A percentile compares a stretch with the other conserved stretches of the same genome.
phyloP scores from a whole-genome alignment of 75 land plant genomes.

The Pinus tabuliformis region DNA sequence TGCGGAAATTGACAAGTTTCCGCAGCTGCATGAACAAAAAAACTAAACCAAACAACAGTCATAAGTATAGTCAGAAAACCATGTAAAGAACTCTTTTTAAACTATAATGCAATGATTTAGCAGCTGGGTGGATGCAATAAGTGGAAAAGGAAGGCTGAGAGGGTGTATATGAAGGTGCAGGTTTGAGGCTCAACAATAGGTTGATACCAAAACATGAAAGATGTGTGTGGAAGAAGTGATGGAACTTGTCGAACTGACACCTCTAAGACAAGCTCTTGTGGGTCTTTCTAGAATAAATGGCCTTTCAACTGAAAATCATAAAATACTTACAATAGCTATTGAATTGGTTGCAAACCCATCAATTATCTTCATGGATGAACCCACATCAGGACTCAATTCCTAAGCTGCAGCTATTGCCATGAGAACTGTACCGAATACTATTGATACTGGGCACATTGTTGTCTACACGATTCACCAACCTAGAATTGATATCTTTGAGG shows the following conservation, averaged over 20 bases:
- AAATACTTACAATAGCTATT: conserved; percentile 61
- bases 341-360: conserved; percentile 71
- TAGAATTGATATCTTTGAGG: conserved; percentile 68
- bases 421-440: conserved; percentile 66
- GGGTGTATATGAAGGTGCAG: too few relatives aligned
- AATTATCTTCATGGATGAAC: conserved; percentile 74
- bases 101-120: too few relatives aligned
- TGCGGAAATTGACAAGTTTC: too few relatives aligned
- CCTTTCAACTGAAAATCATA: conserved; percentile 56
- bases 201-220: conserved; percentile 43
- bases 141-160: too few relatives aligned
- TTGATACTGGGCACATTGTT: conserved; percentile 63
- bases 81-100: too few relatives aligned
- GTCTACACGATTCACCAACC: conserved; percentile 77
- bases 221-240: conserved; percentile 67
- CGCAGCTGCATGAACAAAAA: too few relatives aligned
- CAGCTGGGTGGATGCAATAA: too few relatives aligned
- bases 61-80: too few relatives aligned
- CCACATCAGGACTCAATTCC: conserved; percentile 66
- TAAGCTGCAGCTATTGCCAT: conserved; percentile 73
- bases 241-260: conserved; percentile 55
- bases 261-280: conserved; percentile 41
- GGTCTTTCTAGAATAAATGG: conserved; percentile 62
- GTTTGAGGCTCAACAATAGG: too few relatives aligned
- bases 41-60: too few relatives aligned